Evolutionary conservation across 306 rosid genomes (phyloP).

Genomic region (Fragaria ananassa): DNA sequence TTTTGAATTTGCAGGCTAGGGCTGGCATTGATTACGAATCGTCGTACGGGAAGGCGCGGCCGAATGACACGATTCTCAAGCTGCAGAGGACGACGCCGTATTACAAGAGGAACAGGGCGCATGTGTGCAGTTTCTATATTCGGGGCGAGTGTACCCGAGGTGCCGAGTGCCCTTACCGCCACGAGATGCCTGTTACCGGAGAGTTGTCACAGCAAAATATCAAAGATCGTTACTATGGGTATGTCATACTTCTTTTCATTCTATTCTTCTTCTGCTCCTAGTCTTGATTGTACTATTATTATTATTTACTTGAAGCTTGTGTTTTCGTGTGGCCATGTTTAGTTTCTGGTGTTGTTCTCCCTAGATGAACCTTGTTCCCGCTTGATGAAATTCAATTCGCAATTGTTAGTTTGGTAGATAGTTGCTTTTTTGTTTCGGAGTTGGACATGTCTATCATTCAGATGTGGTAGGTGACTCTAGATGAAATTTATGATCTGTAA

Average conservation of each 20-base stretch:
- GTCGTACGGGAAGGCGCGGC: slow-evolving; percentile 69
- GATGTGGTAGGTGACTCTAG: background rate
- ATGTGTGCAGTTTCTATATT: slow-evolving; percentile 81
- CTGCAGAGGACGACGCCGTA: slow-evolving; percentile 90
- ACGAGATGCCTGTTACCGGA: slow-evolving; percentile 91
- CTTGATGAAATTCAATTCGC: background rate
- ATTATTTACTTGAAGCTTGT: background rate
- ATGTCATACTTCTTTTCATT: background rate
- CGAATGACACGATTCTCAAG: slow-evolving; percentile 87
- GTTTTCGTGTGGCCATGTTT: too few species aligned
- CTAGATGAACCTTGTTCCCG: background rate
- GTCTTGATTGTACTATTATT: too few species aligned
- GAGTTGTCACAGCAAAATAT: slow-evolving; percentile 90
- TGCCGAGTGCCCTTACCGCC: slow-evolving; percentile 92
- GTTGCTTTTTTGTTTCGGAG: background rate
- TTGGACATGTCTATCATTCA: background rate
- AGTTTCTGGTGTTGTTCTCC: background rate
- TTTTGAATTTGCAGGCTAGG: slow-evolving; percentile 55
- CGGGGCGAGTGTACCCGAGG: slow-evolving; percentile 92
- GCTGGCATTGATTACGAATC: slow-evolving; percentile 94
- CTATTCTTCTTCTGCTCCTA: too few species aligned
- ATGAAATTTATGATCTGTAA: background rate
- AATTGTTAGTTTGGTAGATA: background rate
- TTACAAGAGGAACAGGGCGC: slow-evolving; percentile 88
- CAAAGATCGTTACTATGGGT: slow-evolving; percentile 96